Evolutionary conservation across 345 rosid species (phyloP).

Genomic region (Populus euphratica): DNA sequence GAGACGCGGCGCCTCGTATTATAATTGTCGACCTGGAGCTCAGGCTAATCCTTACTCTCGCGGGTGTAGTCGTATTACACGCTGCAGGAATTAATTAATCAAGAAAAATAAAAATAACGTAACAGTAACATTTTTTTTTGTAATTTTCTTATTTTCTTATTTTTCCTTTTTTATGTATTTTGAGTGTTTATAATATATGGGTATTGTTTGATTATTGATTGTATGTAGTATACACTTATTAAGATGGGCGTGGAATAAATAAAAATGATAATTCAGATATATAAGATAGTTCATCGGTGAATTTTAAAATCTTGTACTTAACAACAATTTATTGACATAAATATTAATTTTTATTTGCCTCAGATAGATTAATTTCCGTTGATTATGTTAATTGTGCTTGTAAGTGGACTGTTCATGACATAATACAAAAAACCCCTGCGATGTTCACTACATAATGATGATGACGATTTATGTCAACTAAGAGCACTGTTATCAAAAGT

Average conservation of each 20-base stretch:
- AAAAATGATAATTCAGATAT: neutral
- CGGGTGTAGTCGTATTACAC: conserved; percentile 28
- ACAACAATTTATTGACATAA: neutral
- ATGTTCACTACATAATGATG: no score
- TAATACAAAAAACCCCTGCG: no score
- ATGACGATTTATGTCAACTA: no score
- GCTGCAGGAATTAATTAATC: conserved; percentile 17
- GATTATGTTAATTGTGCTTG: no score
- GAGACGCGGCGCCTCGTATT: conserved; percentile 33
- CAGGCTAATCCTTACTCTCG: conserved; percentile 34
- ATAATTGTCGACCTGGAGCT: conserved; percentile 32
- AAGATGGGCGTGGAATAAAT: neutral
- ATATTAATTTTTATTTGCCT: no score
- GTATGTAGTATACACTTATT: neutral
- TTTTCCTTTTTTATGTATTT: neutral
- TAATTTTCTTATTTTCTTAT: neutral
- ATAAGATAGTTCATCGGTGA: neutral
- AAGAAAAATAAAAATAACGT: neutral
- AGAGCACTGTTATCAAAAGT: no score
- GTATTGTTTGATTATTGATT: neutral
- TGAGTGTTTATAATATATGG: neutral
- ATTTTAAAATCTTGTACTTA: neutral
- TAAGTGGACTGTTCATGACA: no score
- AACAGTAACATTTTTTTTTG: neutral
- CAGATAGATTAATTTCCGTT: no score